Percentiles rank a stretch among this genome's conserved stretches.
Evolutionary conservation across 352 stramenopile species (phyloP).

Genomic region (Phytophthora europaea): DNA sequence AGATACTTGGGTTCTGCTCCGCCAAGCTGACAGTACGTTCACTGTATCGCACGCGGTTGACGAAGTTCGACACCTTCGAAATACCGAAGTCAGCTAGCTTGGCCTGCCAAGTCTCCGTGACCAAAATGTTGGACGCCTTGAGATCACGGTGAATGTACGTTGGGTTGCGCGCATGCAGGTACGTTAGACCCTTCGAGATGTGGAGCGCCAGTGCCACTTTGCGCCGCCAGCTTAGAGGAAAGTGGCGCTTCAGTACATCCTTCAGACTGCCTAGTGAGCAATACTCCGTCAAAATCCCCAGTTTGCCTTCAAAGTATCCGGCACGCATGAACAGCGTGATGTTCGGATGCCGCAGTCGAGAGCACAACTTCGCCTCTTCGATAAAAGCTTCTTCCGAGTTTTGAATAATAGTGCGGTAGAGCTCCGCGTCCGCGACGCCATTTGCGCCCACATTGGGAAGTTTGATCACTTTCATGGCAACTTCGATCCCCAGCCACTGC

Average conservation of each 20-base stretch:
- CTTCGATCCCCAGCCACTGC: conserved; percentile 78
- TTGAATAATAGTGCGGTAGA: conserved; percentile 80
- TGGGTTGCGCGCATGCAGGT: conserved; percentile 75
- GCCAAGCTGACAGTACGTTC: conserved; percentile 43
- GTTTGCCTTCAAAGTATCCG: conserved; percentile 70
- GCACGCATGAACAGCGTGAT: conserved; percentile 80
- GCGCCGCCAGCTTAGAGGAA: conserved; percentile 65
- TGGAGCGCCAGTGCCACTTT: conserved; percentile 69
- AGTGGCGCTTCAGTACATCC: conserved; percentile 71
- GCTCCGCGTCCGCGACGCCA: conserved; percentile 49
- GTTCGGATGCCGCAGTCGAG: conserved; percentile 70
- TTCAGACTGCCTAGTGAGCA: conserved; percentile 78
- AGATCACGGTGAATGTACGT: conserved; percentile 83
- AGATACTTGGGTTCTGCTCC: conserved; percentile 51
- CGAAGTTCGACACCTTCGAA: conserved; percentile 61
- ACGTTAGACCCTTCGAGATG: conserved; percentile 74
- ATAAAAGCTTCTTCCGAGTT: conserved; percentile 75
- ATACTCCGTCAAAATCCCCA: conserved; percentile 79
- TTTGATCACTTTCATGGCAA: conserved; percentile 82
- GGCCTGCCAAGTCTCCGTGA: conserved; percentile 77
- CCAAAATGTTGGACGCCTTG: conserved; percentile 79
- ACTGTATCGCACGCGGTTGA: conserved; percentile 49
- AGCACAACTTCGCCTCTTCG: conserved; percentile 69
- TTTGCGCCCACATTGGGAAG: conserved; percentile 55
- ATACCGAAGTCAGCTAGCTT: conserved; percentile 72